These are phyloP conservation scores for Aspergillus sp. DNA, from an alignment of 2,329 filamentous ascomycete species.

Conservation along the genomic window DNA sequence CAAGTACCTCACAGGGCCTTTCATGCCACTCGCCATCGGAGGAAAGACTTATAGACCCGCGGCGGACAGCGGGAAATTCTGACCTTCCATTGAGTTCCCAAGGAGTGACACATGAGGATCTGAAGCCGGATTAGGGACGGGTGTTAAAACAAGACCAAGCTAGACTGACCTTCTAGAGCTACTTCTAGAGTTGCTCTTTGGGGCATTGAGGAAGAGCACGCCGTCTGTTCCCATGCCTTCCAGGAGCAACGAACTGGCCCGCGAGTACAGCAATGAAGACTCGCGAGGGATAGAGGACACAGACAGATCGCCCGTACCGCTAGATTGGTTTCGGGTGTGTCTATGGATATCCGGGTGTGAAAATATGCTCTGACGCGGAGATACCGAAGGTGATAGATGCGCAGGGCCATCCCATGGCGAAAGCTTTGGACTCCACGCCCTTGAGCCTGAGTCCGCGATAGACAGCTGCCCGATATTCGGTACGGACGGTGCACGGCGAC, in stretches of 20 bases:
- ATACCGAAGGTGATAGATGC: not conserved
- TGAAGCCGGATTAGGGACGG: not conserved
- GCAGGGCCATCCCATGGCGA: not conserved
- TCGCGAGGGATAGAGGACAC: slow-evolving; percentile 13
- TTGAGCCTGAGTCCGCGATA: not conserved
- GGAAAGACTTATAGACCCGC: slow-evolving; percentile 8
- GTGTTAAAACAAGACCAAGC: not conserved
- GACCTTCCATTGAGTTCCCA: slow-evolving; percentile 15
- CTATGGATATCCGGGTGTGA: slow-evolving; percentile 1
- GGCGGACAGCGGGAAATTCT: slow-evolving; percentile 1
- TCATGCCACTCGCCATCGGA: slow-evolving; percentile 16
- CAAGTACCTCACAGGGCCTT: slow-evolving; percentile 16
- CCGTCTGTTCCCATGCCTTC: slow-evolving; percentile 42
- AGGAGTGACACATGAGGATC: slow-evolving; percentile 11
- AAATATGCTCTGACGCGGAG: not conserved
- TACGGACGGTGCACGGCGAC: not conserved
- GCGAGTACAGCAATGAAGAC: slow-evolving; percentile 36
- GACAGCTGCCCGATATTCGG: not conserved
- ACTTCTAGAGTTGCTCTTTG: slow-evolving; percentile 17
- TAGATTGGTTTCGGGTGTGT: slow-evolving; percentile 10
- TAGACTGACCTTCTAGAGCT: slow-evolving; percentile 13
- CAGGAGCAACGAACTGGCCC: slow-evolving; percentile 45
- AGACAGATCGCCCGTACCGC: slow-evolving; percentile 12
- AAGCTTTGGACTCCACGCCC: not conserved
- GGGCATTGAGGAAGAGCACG: slow-evolving; percentile 26